Base-by-base conservation (phyloP, 2,329 filamentous ascomycete species). In the Camptophora hylomeconis region DNA sequence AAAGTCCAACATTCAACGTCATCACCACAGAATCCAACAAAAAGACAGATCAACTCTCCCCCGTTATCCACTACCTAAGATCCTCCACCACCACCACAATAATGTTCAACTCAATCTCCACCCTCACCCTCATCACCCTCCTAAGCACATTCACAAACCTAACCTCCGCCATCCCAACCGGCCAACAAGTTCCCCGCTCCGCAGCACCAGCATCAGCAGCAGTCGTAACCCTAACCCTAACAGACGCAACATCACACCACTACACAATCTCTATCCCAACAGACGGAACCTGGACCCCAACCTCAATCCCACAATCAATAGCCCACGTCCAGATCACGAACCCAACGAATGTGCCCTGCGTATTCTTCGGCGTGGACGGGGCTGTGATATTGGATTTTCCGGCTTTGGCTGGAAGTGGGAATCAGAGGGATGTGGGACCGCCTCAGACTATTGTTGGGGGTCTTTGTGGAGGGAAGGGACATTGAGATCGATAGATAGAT, bases 11-110 rank as follows among this genome's bases (percentile, higher is more conserved):
- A n/a, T n/a, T n/a, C n/a, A n/a, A n/a, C n/a, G n/a, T n/a, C n/a
- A 17, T 54, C 52, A 8, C 50, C 45, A 22, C 53, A 54, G 33
- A 48, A 52, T 16, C 52, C 52, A 8, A 51, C 52, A 15, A 47
- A 44, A 30, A 52, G 52, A 48, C 51, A 54, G 4, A 54, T 32
- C 3, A 54, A 33, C 3, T n/a, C n/a, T n/a, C n/a, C n/a, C n/a
- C n/a, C n/a, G n/a, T n/a, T n/a, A n/a, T n/a, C n/a, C n/a, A n/a
- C n/a, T n/a, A n/a, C n/a, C n/a, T n/a, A n/a, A n/a, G n/a, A n/a
- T n/a, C n/a, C n/a, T n/a, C n/a, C n/a, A n/a, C n/a, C n/a, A n/a
- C n/a, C n/a, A n/a, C n/a, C n/a, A n/a, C n/a, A n/a, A n/a, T n/a
- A n/a, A n/a, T n/a, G n/a, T n/a, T n/a, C n/a, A n/a, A n/a, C n/a